Conservation (phyloP, 805 yeast genomes). For the Candida insectalens region DNA sequence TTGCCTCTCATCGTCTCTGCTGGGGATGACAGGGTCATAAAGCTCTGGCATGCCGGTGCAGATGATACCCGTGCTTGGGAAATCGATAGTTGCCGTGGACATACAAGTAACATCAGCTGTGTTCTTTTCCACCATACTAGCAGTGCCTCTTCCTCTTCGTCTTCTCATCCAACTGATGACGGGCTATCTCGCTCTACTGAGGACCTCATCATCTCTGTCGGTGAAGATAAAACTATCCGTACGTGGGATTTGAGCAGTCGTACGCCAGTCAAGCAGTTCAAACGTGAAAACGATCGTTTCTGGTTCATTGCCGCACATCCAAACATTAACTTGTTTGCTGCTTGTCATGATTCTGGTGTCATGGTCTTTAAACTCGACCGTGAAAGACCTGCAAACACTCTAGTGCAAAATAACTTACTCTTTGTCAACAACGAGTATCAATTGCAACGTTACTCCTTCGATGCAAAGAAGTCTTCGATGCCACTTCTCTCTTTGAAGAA, state of each 20-base stretch:
- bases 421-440: conserved; percentile 80
- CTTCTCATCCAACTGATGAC: too few species aligned
- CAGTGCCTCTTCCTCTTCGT: too few species aligned
- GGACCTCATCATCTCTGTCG: conserved; percentile 84
- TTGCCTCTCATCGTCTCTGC: conserved; percentile 91
- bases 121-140: conserved; percentile 87
- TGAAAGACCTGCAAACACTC: conserved; percentile 87
- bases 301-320: conserved; percentile 93
- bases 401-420: conserved; percentile 62
- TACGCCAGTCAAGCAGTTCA: conserved; percentile 86
- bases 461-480: conserved; percentile 50
- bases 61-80: conserved; percentile 95
- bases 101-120: conserved; percentile 84
- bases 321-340: conserved; percentile 81
- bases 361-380: conserved; percentile 97
- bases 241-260: conserved; percentile 95
- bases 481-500: conserved; percentile 80
- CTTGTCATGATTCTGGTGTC: conserved; percentile 95
- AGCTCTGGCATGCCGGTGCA: conserved; percentile 88
- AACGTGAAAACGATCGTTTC: conserved; percentile 88
- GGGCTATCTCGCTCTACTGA: too few species aligned
- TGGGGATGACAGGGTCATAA: conserved; percentile 92
- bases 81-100: conserved; percentile 97
- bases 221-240: conserved; percentile 93
- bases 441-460: conserved; percentile 70